Evolutionary conservation across 305 asterid genomes (phyloP), one percentile per base, ranked within the genome.

Genomic region (Withania somnifera): DNA sequence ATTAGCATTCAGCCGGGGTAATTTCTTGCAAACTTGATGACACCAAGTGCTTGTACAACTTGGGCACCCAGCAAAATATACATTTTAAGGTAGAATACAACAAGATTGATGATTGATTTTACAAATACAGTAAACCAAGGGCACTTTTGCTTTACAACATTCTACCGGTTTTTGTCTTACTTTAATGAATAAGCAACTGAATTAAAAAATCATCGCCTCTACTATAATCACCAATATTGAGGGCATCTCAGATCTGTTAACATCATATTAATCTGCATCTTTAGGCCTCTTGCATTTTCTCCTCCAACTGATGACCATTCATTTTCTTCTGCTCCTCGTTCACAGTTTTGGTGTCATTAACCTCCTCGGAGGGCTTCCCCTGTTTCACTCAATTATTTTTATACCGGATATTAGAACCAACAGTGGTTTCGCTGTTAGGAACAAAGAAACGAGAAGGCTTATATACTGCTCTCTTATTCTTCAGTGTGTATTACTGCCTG

Each of bases 311-410:
- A 82, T 87, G 88, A 80, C 92, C 91, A 53, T 89, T 90, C 77
- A 82, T 85, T 82, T 84, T 84, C 84, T 88, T 84, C 63, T 78
- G 87, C 76, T 83, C 87, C 82, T 83, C 92, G 28, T 81, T 86
- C 77, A 28, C 24, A 3, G 85, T 32, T 64, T 90, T 90, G 81
- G 73, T 88, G 7, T 90, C 94, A 78, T 79, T 88, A 53, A 88
- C 69, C 68, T 90, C 95, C 87, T 34, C 86, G 30, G 50, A 17
- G 11, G 0, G 67, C 83, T 90, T 92, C 24, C 86, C 97, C 95
- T 93, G 91, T 77, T 77, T 78, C 84, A 83, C 80, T 69, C 45
- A 82, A 34, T 10, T 60, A 78, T 69, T 68, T 50, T 60, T 42
- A 63, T 60, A 4, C 34, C 14, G 0, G 24, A 50, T 75, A 75